These are phyloP conservation scores for Moelleriella libera DNA, from an alignment of 2,329 filamentous ascomycete genomes.

Conservation along the genomic window DNA sequence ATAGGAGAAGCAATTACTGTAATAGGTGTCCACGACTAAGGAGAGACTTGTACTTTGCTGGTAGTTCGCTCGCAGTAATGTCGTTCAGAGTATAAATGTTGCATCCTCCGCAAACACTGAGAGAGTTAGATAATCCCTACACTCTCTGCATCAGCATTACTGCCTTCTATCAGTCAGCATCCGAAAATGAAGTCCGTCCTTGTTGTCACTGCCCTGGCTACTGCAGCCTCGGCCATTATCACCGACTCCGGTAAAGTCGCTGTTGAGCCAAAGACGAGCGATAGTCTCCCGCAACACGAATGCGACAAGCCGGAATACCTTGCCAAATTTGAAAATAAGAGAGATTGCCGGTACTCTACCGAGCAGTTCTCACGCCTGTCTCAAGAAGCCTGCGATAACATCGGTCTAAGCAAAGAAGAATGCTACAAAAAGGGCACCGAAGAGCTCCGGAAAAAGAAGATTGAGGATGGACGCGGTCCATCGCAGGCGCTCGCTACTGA, in stretches of 20 bases:
- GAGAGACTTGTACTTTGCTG: no score
- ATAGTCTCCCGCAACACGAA: no score
- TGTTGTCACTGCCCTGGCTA: background rate
- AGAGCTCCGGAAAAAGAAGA: background rate
- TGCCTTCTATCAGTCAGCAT: no score
- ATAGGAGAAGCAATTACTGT: no score
- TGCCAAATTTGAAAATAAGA: no score
- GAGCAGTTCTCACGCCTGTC: background rate
- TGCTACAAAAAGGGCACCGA: background rate
- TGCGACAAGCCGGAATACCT: no score
- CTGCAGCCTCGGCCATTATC: background rate
- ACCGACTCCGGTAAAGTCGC: background rate
- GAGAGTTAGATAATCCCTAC: no score
- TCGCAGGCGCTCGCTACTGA: background rate
- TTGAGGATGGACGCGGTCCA: background rate
- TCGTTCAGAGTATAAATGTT: no score
- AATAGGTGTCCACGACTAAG: no score
- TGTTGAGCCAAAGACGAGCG: background rate
- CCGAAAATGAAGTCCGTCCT: background rate
- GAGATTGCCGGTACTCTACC: background rate
- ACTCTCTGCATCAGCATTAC: no score
- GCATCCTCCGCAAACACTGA: no score
- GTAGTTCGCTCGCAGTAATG: no score
- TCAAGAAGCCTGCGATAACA: background rate
- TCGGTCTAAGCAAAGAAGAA: background rate